phyloP scores from a whole-genome alignment of 1,284 basidiomycete species.

The Psilocybe mexicana region DNA sequence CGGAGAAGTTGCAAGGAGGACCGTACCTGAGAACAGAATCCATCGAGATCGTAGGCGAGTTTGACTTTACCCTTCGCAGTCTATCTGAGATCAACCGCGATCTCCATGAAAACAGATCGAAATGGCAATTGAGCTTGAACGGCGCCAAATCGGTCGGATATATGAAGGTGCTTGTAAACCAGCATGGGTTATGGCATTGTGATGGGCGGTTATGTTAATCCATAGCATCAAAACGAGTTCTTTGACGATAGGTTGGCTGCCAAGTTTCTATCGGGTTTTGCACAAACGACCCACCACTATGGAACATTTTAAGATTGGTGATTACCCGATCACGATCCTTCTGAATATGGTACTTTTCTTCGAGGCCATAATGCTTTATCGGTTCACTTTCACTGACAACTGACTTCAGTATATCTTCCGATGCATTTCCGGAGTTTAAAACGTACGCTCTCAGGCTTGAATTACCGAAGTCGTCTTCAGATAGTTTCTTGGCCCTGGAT shows the following conservation, averaged over 20 bases:
- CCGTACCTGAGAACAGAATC: slow-evolving; percentile 35
- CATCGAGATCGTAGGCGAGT: slow-evolving; percentile 35
- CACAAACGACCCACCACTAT: slow-evolving; percentile 20
- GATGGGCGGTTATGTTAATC: background rate
- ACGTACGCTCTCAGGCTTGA: slow-evolving; percentile 8
- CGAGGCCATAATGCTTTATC: slow-evolving; percentile 5
- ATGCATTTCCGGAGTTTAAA: slow-evolving; percentile 19
- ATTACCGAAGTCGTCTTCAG: slow-evolving; percentile 10
- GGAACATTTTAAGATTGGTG: slow-evolving; percentile 33
- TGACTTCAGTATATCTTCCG: slow-evolving; percentile 18
- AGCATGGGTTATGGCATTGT: background rate
- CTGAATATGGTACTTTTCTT: slow-evolving; percentile 14
- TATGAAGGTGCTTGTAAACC: background rate
- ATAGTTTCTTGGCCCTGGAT: slow-evolving; percentile 7
- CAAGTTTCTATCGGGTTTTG: slow-evolving; percentile 10
- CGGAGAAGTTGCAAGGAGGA: slow-evolving; percentile 34
- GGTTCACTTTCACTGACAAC: slow-evolving; percentile 1
- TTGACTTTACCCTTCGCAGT: slow-evolving; percentile 35
- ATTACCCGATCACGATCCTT: slow-evolving; percentile 27
- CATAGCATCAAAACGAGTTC: slow-evolving; percentile 1
- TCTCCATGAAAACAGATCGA: slow-evolving; percentile 33
- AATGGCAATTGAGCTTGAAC: slow-evolving; percentile 29
- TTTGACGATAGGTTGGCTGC: background rate
- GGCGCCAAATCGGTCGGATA: slow-evolving; percentile 18
- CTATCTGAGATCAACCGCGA: slow-evolving; percentile 38